Percentiles rank a stretch among this genome's conserved stretches.
phyloP scores from a whole-genome alignment of 345 rosid genomes.

The Salix suchowensis region DNA sequence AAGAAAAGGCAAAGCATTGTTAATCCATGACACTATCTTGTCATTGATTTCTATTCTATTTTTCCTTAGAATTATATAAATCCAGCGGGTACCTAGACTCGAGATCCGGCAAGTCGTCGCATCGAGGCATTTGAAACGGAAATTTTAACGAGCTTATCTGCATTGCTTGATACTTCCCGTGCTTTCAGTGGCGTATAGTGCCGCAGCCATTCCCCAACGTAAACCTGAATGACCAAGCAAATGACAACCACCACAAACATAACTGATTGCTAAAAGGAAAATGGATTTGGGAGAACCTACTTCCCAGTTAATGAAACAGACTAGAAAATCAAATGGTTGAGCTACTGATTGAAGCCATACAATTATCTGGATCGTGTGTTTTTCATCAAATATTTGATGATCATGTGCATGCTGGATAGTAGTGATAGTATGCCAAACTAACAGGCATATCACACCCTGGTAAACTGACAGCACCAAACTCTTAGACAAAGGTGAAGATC shows the following conservation, averaged over 20 bases:
- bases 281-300: neutral
- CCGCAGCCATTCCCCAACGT: slow-evolving; percentile 83
- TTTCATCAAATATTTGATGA: neutral
- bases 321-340: neutral
- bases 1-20: neutral
- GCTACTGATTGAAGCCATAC: neutral
- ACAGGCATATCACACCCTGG: neutral
- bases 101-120: slow-evolving; percentile 75
- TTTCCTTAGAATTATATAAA: neutral
- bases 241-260: neutral
- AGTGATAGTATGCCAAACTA: neutral
- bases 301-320: neutral
- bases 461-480: neutral
- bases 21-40: neutral
- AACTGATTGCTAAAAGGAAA: neutral
- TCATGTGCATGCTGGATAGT: neutral
- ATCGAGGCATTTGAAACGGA: slow-evolving; percentile 76
- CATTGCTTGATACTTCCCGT: slow-evolving; percentile 38
- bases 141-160: slow-evolving; percentile 61
- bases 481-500: neutral
- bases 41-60: neutral
- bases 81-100: slow-evolving; percentile 23
- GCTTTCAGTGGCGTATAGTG: slow-evolving; percentile 68
- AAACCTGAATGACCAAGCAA: slow-evolving; percentile 49
- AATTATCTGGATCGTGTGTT: neutral